These are phyloP conservation scores for Fomes fomentarius DNA, from an alignment of 1,284 basidiomycete genomes.

Conservation along the genomic window DNA sequence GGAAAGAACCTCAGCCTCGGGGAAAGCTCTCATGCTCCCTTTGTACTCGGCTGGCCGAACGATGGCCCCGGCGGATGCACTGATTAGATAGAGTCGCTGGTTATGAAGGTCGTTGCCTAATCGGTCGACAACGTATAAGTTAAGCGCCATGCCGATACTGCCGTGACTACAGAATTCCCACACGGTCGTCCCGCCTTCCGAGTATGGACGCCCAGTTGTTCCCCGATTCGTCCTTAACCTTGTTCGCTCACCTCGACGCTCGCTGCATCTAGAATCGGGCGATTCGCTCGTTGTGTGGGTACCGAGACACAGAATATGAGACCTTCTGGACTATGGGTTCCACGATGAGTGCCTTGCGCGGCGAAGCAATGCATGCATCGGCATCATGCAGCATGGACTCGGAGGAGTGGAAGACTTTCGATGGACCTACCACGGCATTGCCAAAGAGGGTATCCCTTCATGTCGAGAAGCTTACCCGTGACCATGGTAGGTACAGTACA, in stretches of 20 bases:
- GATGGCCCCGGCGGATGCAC: neutral
- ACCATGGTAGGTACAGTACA: too few relatives aligned
- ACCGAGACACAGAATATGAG: neutral
- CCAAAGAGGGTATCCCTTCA: too few relatives aligned
- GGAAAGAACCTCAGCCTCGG: constrained; percentile 1
- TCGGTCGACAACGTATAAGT: constrained; percentile 4
- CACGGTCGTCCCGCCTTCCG: neutral
- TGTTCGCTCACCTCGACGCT: neutral
- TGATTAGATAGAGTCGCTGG: too few relatives aligned
- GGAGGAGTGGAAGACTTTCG: too few relatives aligned
- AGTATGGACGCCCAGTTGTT: constrained; percentile 10
- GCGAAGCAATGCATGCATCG: too few relatives aligned
- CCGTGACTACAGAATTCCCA: too few relatives aligned
- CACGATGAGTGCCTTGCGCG: too few relatives aligned
- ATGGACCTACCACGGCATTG: too few relatives aligned
- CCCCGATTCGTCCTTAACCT: constrained; percentile 9
- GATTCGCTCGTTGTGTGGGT: constrained; percentile 10
- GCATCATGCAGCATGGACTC: too few relatives aligned
- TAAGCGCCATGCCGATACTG: neutral
- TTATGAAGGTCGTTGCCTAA: constrained; percentile 11
- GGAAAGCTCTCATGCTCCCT: neutral
- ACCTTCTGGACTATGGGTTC: too few relatives aligned
- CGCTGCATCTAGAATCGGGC: constrained; percentile 1
- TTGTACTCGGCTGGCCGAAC: constrained; percentile 12
- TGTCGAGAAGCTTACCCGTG: too few relatives aligned